phyloP scores from a whole-genome alignment of 495 filamentous ascomycete species.

The Hyaloscypha hepaticicola region DNA sequence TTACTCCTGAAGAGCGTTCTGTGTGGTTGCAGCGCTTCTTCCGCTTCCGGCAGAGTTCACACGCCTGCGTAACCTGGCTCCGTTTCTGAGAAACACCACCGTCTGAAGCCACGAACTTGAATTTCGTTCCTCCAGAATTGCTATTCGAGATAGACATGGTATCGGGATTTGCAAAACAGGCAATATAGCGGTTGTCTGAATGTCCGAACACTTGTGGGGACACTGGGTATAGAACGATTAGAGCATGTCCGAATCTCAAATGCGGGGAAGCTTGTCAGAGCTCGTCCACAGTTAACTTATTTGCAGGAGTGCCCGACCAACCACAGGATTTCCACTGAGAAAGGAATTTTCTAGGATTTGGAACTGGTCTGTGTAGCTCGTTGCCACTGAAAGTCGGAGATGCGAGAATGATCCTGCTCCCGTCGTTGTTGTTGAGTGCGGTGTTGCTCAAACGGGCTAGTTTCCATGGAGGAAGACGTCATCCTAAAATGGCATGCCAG shows the following conservation, averaged over 20 bases:
- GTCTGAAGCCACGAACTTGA: constrained; percentile 46
- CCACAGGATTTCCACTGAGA: too few species aligned
- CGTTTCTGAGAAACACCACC: constrained; percentile 43
- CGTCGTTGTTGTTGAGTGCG: too few species aligned
- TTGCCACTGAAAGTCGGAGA: too few species aligned
- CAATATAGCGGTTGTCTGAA: neutral
- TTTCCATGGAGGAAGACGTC: too few species aligned
- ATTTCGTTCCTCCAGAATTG: constrained; percentile 4
- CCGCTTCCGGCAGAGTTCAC: constrained; percentile 43
- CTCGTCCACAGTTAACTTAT: neutral
- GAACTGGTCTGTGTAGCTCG: too few species aligned
- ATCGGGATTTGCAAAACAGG: neutral
- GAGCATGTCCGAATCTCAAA: neutral
- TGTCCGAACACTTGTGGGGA: too few species aligned
- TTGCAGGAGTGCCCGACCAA: neutral
- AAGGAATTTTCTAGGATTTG: too few species aligned
- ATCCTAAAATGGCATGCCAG: neutral
- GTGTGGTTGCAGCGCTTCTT: constrained; percentile 35
- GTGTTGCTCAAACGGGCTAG: too few species aligned
- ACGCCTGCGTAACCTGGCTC: constrained; percentile 49
- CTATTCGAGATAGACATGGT: neutral
- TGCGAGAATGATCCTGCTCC: too few species aligned
- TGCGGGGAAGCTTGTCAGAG: neutral
- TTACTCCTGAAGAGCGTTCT: neutral
- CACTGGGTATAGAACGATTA: neutral